Base-by-base conservation (phyloP, 148 eudicot genomes). In the Persicaria tinctoria region DNA sequence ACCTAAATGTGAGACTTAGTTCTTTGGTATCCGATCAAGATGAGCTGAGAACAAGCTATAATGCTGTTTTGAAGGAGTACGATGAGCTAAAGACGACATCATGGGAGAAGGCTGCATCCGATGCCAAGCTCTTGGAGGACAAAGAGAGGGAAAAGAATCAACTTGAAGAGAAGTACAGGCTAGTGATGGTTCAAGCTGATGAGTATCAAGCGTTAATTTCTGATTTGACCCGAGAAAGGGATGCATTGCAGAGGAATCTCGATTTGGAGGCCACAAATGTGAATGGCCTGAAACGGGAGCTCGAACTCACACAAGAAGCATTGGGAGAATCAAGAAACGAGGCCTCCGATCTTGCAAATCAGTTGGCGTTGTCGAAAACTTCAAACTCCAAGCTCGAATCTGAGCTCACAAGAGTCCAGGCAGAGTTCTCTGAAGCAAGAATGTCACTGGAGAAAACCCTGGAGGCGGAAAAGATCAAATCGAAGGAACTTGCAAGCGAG, bases 141-240 rank as follows among this genome's bases (percentile, higher is more conserved):
- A 84, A 64, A 64, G 86, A 86, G 69, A 50, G 72, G 4, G 82
- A 86, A 78, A 75, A 87, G 72, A 76, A 71, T 47, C 78, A 78
- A 75, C 85, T 92, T 46, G 74, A 83, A 51, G 86, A 86, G 76
- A 83, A 84, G 75, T 83, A 89, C 23, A 82, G 81, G 78, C 47
- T 75, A 50, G 73, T 78, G 20, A 57, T 73, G 53, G 78, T 48
- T 3, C 86, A 87, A 79, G 80, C 74, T 32, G 82, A 62, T 27
- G 79, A 63, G 68, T 84, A 89, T 68, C 72, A 90, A 75, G 84
- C 13, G 3, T 13, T 76, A 48, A 81, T 90, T 74, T 74, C 80
- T 77, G 90, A 86, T 68, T 82, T 96, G 81, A 83, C 84, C 68
- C 82, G 55, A 51, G 91, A 89, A 71, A 87, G 81, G 77, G 90